Conservation (phyloP, 352 stramenopile genomes). For the Globisporangium ultimum region DNA sequence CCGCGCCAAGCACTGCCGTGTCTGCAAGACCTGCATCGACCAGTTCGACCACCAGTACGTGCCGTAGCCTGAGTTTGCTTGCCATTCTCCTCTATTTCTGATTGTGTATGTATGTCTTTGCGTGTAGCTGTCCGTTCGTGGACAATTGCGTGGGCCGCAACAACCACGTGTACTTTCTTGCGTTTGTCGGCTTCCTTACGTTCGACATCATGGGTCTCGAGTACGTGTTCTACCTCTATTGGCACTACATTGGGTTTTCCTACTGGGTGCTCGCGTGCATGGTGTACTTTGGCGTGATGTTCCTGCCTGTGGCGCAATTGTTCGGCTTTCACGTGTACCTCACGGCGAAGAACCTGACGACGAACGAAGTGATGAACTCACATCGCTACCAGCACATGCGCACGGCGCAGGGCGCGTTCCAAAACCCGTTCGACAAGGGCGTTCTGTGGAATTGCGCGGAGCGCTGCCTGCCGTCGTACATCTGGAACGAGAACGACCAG, state of each 20-base stretch:
- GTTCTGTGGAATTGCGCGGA: constrained; percentile 24
- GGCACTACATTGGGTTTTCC: constrained; percentile 35
- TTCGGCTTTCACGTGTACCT: constrained; percentile 75
- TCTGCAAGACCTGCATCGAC: constrained; percentile 93
- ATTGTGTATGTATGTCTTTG: constrained; percentile 1
- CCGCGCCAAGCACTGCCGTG: constrained; percentile 82
- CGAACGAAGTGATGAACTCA: constrained; percentile 73
- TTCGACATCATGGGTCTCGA: constrained; percentile 49
- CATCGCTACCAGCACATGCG: constrained; percentile 60
- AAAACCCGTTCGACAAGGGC: constrained; percentile 36
- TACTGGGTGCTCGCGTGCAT: constrained; percentile 28
- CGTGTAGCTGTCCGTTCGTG: constrained; percentile 92
- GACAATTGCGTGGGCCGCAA: constrained; percentile 98
- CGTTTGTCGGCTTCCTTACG: constrained; percentile 47
- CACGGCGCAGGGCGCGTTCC: constrained; percentile 18
- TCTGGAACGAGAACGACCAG: background rate
- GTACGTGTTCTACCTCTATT: constrained; percentile 60
- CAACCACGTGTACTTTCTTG: constrained; percentile 93
- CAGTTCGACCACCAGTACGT: constrained; percentile 98
- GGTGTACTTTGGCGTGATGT: constrained; percentile 43
- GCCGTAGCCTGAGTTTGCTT: constrained; percentile 32
- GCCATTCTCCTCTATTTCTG: constrained; percentile 83
- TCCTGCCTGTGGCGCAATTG: constrained; percentile 52
- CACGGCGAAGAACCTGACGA: constrained; percentile 68
- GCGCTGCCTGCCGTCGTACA: constrained; percentile 24